phyloP scores from a whole-genome alignment of 1,284 basidiomycete genomes.

The Marasmius fiardii region DNA sequence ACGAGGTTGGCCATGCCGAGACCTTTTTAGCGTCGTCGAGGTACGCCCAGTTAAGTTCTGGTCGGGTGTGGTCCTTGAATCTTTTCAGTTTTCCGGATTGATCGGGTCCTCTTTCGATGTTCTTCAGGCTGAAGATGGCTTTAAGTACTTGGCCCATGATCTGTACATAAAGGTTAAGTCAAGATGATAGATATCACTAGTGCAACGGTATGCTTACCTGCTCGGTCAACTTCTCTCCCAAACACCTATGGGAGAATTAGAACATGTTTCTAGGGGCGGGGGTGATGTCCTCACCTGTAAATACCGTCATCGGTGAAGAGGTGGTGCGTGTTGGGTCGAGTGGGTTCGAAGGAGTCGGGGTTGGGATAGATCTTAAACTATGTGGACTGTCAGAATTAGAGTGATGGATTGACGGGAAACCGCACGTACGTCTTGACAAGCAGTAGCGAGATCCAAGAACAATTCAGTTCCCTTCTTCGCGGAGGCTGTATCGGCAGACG shows the following conservation, averaged over 20 bases:
- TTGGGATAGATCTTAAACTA: conserved; percentile 49
- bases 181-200: conserved; percentile 12
- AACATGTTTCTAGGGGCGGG: neutral
- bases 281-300: conserved; percentile 36
- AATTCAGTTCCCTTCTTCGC: conserved; percentile 47
- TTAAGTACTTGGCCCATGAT: conserved; percentile 45
- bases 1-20: conserved; percentile 48
- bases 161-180: conserved; percentile 17
- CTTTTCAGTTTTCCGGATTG: conserved; percentile 50
- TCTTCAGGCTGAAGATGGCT: conserved; percentile 45
- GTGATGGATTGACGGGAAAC: neutral
- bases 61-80: conserved; percentile 28
- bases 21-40: conserved; percentile 39
- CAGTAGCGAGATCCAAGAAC: conserved; percentile 58
- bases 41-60: conserved; percentile 40
- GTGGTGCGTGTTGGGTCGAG: conserved; percentile 44
- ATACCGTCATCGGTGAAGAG: conserved; percentile 49
- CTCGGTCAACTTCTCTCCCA: conserved; percentile 54
- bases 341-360: conserved; percentile 42
- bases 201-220: conserved; percentile 34
- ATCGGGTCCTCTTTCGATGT: conserved; percentile 51
- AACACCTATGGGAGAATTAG: conserved; percentile 28
- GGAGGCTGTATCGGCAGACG: conserved; percentile 37
- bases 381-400: neutral
- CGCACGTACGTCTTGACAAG: conserved; percentile 51